Conservation (phyloP, 331 rosid species). For the Phaseolus coccineus region DNA sequence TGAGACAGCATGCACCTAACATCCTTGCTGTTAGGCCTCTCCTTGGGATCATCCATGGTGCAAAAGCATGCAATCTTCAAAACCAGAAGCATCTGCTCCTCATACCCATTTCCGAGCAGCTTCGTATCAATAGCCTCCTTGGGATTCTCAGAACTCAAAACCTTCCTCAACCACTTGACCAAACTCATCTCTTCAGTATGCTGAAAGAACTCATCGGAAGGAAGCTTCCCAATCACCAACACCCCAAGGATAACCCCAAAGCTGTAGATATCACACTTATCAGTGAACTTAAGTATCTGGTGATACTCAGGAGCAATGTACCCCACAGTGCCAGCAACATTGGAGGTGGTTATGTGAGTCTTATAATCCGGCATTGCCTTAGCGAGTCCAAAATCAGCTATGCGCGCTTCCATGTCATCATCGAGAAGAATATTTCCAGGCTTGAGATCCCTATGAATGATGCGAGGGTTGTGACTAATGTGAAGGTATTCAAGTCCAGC, state of each 20-base stretch:
- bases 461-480: slow-evolving; percentile 64
- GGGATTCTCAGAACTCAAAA: slow-evolving; percentile 72
- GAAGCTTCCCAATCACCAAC: slow-evolving; percentile 81
- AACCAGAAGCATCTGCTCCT: slow-evolving; percentile 92
- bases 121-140: slow-evolving; percentile 61
- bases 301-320: slow-evolving; percentile 94
- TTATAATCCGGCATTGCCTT: slow-evolving; percentile 83
- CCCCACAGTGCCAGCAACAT: slow-evolving; percentile 85
- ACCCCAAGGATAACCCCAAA: slow-evolving; percentile 86
- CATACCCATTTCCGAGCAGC: slow-evolving; percentile 72
- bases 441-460: slow-evolving; percentile 88
- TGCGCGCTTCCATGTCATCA: slow-evolving; percentile 90
- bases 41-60: slow-evolving; percentile 81
- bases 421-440: slow-evolving; percentile 86
- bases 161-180: slow-evolving; percentile 82
- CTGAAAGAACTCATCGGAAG: slow-evolving; percentile 78
- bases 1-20: slow-evolving; percentile 80
- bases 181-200: slow-evolving; percentile 70
- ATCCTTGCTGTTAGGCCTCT: slow-evolving; percentile 91
- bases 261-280: slow-evolving; percentile 89
- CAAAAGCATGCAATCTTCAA: slow-evolving; percentile 92
- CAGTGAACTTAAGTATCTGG: slow-evolving; percentile 83
- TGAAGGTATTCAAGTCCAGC: slow-evolving; percentile 97
- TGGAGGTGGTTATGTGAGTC: slow-evolving; percentile 74
- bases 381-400: slow-evolving; percentile 94